A percentile compares a stretch with the other conserved stretches of the same genome.
These are phyloP conservation scores for Linum usitatissimum DNA, from an alignment of 345 rosid genomes.

Conservation along the genomic window DNA sequence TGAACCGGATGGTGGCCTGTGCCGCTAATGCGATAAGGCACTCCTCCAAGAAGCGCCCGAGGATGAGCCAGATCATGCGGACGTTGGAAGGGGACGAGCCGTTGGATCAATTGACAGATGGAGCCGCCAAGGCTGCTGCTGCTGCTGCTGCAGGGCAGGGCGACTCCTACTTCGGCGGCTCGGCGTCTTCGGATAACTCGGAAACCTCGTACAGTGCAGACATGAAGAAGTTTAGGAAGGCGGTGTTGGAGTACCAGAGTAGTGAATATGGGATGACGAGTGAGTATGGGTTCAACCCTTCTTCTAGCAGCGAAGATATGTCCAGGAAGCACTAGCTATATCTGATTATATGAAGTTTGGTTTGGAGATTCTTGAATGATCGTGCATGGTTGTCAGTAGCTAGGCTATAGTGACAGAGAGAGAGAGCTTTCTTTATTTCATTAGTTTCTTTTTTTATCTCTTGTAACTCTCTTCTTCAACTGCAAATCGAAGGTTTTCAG, in stretches of 20 bases:
- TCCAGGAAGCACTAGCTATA: background rate
- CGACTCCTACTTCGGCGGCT: background rate
- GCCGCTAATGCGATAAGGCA: background rate
- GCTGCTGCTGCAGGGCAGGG: background rate
- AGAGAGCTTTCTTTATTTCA: no score
- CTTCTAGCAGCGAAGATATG: background rate
- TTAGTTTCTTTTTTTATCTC: no score
- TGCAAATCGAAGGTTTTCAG: no score
- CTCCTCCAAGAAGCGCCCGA: background rate
- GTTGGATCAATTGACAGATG: background rate
- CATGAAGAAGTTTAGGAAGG: constrained; percentile 1
- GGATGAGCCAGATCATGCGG: constrained; percentile 1
- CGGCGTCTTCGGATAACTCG: background rate
- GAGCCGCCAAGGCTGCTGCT: background rate
- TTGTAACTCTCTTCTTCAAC: no score
- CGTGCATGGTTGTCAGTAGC: no score
- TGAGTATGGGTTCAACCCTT: constrained; percentile 2
- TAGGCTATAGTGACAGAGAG: no score
- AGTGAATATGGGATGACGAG: constrained; percentile 1
- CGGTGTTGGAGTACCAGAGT: background rate
- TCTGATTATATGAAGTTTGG: no score
- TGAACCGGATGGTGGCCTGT: background rate
- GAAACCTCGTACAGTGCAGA: background rate
- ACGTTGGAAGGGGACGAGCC: background rate
- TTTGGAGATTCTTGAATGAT: no score